Evolutionary conservation across 352 stramenopile genomes (phyloP), one percentile per base, ranked within the genome.

Genomic region (Phytophthora citricola): DNA sequence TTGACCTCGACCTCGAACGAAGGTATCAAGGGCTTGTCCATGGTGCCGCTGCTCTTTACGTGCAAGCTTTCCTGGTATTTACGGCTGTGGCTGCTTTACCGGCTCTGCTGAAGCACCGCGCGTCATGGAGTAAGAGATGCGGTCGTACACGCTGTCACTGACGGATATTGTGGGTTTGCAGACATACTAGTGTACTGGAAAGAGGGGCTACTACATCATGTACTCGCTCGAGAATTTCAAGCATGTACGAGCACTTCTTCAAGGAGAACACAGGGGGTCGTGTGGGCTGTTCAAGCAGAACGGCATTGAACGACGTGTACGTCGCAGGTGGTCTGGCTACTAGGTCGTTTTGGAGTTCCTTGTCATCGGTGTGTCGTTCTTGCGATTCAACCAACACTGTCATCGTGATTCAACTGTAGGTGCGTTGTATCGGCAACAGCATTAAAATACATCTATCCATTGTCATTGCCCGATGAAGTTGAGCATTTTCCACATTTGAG

Each of bases 31-130:
- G 38, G 66, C n/a, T 10, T 41, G 1, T 71, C 70, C 1, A 78
- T 88, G 29, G 79, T 90, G 27, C 75, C 87, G 12, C 71, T 97
- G 44, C 71, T 97, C 17, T 97, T 97, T 97, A 95, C 76, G 82
- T 95, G 24, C 86, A 95, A 58, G 90, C 90, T 34, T 98, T 98
- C 65, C 77, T 97, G 44, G 88, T 96, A 24, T 97, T 96, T 71
- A 98, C 97, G 91, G 93, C 79, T 15, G 85, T 97, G 7, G 91
- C 91, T 0, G 85, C 83, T 1, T 62, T 98, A 15, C 93, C 93
- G 3, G 89, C 90, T 46, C 79, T 96, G 20, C 78, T 97, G 56
- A 82, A 97, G 32, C 79, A 97, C 57, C 82, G 91, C 27, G 69
- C 9, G 91, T 97, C 45, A 95, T 97, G 58, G 67, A 94, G 47